Conservation (phyloP, 257 asterid genomes). For the Solanum chmielewskii region DNA sequence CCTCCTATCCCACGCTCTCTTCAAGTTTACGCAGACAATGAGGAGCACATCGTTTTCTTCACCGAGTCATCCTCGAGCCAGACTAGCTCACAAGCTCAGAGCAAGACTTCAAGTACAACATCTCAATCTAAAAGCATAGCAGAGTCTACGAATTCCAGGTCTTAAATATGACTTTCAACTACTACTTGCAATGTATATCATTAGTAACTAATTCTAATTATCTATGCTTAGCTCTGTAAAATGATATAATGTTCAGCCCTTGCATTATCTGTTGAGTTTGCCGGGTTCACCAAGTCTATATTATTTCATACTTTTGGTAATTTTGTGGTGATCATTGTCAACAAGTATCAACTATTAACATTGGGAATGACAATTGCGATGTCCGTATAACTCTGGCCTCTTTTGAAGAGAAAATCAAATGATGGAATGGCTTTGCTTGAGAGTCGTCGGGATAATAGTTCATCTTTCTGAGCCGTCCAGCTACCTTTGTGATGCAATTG, state of each 20-base stretch:
- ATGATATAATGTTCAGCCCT: background rate
- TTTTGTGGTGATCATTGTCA: background rate
- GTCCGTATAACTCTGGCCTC: background rate
- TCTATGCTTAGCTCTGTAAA: background rate
- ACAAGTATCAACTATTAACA: background rate
- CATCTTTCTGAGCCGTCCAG: background rate
- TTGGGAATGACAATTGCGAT: background rate
- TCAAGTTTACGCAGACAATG: slow-evolving; percentile 25
- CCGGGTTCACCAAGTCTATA: background rate
- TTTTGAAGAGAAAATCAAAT: background rate
- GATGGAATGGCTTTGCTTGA: background rate
- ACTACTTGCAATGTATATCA: background rate
- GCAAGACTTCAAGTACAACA: slow-evolving; percentile 28
- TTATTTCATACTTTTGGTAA: background rate
- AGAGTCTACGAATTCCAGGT: slow-evolving; percentile 1
- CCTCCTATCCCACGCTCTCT: slow-evolving; percentile 44
- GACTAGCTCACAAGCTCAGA: slow-evolving; percentile 25
- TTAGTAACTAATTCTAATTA: background rate
- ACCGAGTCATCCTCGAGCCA: slow-evolving; percentile 52
- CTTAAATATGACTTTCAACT: background rate
- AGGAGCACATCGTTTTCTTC: slow-evolving; percentile 52
- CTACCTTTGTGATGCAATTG: background rate
- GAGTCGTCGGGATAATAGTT: background rate
- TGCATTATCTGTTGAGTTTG: background rate
- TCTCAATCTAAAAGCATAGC: slow-evolving; percentile 13